phyloP scores from a whole-genome alignment of 116 monocot species.

The Posidonia oceanica region DNA sequence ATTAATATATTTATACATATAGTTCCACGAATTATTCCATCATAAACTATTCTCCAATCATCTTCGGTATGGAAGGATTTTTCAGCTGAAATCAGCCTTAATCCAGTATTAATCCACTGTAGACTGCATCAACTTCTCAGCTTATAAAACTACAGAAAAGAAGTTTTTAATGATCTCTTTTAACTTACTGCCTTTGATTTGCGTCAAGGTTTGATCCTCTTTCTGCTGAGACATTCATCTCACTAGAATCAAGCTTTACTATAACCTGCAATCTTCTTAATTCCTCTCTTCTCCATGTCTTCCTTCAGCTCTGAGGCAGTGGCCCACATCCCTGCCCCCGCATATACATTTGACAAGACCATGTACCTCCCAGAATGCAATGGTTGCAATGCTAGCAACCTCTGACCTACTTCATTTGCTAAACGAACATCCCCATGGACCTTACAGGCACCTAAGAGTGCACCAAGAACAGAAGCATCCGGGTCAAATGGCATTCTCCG shows the following conservation, averaged over 20 bases:
- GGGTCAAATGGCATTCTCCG: conserved; percentile 42
- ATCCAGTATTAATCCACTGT: no score
- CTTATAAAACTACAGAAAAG: no score
- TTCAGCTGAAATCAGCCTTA: no score
- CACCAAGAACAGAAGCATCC: conserved; percentile 45
- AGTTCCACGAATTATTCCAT: no score
- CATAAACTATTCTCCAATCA: no score
- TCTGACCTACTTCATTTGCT: conserved; percentile 14
- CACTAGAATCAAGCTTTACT: conserved; percentile 11
- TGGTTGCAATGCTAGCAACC: conserved; percentile 29
- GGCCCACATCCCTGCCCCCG: conserved; percentile 37
- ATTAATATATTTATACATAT: no score
- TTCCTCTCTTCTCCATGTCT: conserved; percentile 26
- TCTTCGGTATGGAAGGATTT: no score
- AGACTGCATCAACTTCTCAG: no score
- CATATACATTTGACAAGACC: conserved; percentile 36
- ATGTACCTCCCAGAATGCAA: conserved; percentile 34
- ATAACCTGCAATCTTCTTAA: conserved; percentile 29
- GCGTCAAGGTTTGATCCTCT: not conserved
- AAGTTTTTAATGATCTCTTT: not conserved
- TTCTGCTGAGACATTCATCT: not conserved
- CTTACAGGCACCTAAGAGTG: conserved; percentile 52
- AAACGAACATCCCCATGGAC: conserved; percentile 30
- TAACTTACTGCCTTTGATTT: not conserved
- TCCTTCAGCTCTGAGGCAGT: conserved; percentile 24